These are phyloP conservation scores for Phytophthora palmivora DNA, from an alignment of 352 stramenopile species.

Conservation along the genomic window DNA sequence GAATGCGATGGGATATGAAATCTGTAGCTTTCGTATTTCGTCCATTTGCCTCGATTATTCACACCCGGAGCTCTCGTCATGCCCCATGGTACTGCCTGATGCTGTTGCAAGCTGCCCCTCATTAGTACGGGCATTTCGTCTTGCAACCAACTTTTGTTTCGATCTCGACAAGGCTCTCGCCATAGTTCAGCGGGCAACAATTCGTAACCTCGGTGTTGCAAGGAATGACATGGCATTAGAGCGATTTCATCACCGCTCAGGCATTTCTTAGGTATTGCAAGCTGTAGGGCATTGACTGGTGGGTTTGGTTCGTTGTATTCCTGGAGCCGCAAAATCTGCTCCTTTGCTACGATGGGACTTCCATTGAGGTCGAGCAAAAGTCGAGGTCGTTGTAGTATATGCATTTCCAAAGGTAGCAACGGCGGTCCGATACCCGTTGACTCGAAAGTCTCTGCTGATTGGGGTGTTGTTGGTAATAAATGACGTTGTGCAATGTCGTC, in stretches of 20 bases:
- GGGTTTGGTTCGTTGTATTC: conserved; percentile 34
- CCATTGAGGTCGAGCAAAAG: conserved; percentile 47
- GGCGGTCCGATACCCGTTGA: conserved; percentile 4
- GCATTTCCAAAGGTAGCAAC: conserved; percentile 46
- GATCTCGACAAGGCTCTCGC: conserved; percentile 63
- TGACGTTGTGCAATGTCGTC: conserved; percentile 12
- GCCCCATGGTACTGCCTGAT: conserved; percentile 6
- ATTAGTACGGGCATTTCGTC: conserved; percentile 64
- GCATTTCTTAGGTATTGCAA: conserved; percentile 64
- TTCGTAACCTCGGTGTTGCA: conserved; percentile 48
- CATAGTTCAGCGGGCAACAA: conserved; percentile 48
- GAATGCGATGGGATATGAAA: conserved; percentile 35
- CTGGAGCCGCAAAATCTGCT: conserved; percentile 65
- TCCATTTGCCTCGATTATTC: conserved; percentile 57
- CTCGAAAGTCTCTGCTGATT: neutral
- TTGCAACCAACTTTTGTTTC: conserved; percentile 60
- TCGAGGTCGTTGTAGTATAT: conserved; percentile 50
- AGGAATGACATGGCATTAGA: conserved; percentile 77
- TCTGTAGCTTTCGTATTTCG: conserved; percentile 40
- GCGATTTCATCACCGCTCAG: conserved; percentile 59
- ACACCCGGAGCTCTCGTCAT: conserved; percentile 50
- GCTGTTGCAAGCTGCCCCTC: neutral
- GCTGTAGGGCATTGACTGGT: conserved; percentile 45
- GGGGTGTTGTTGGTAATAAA: neutral
- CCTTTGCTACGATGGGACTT: conserved; percentile 29